Percentiles rank a stretch among this genome's conserved stretches.
phyloP scores from a whole-genome alignment of 805 yeast species.

The Saturnispora bothae region DNA sequence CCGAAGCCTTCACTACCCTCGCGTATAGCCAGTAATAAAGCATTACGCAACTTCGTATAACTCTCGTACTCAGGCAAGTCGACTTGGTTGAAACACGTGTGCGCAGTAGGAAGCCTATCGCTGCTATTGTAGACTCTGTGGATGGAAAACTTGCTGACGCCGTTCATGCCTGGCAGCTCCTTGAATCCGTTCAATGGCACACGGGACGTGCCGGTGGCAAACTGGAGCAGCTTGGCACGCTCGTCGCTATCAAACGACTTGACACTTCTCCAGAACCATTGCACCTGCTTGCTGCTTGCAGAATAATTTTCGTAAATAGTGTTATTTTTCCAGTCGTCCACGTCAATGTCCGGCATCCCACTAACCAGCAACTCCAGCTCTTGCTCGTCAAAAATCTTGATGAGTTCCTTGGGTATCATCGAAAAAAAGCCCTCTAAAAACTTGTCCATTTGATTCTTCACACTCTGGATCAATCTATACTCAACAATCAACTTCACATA shows the following conservation, averaged over 20 bases:
- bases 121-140: conserved; percentile 81
- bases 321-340: conserved; percentile 90
- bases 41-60: conserved; percentile 75
- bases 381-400: conserved; percentile 87
- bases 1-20: conserved; percentile 98
- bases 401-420: conserved; percentile 71
- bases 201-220: conserved; percentile 94
- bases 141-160: conserved; percentile 75
- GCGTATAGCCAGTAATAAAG: conserved; percentile 72
- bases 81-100: conserved; percentile 93
- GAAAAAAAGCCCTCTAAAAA: conserved; percentile 84
- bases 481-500: conserved; percentile 82
- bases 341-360: conserved; percentile 93
- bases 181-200: conserved; percentile 93
- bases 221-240: conserved; percentile 85
- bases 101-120: conserved; percentile 88
- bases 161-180: conserved; percentile 79
- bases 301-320: conserved; percentile 74
- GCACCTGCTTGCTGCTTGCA: conserved; percentile 73
- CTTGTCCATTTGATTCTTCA: conserved; percentile 77
- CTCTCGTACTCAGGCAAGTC: conserved; percentile 89
- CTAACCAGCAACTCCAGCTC: conserved; percentile 87
- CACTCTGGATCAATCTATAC: conserved; percentile 72
- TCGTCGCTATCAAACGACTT: conserved; percentile 90
- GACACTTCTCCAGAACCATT: conserved; percentile 98